Percentiles rank a stretch among this genome's conserved stretches.
These are phyloP conservation scores for Phytophthora lateralis DNA, from an alignment of 352 stramenopile species.

Conservation along the genomic window DNA sequence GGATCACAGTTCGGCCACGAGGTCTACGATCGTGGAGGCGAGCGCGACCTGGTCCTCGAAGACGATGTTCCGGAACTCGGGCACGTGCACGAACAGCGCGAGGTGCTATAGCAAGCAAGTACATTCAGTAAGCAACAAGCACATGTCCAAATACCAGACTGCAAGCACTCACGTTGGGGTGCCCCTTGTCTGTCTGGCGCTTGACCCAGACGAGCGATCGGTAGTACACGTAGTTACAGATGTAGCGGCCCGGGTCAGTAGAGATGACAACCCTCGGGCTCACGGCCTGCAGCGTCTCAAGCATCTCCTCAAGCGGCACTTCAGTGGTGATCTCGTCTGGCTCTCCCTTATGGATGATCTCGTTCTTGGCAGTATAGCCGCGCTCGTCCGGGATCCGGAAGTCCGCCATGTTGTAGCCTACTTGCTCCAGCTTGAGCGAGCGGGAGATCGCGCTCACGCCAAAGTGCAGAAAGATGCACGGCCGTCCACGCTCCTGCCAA, in stretches of 20 bases:
- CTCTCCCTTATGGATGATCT: conserved; percentile 58
- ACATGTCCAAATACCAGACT: neutral
- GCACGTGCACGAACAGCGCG: conserved; percentile 82
- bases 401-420: conserved; percentile 82
- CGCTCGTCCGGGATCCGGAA: conserved; percentile 85
- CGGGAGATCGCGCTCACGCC: conserved; percentile 56
- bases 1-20: conserved; percentile 41
- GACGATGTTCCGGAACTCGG: conserved; percentile 58
- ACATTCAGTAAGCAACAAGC: neutral
- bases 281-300: conserved; percentile 38
- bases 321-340: conserved; percentile 49
- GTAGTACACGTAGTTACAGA: conserved; percentile 90
- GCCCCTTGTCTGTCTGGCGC: conserved; percentile 35
- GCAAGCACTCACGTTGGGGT: conserved; percentile 34
- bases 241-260: conserved; percentile 79
- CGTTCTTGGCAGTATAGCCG: conserved; percentile 59
- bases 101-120: conserved; percentile 42
- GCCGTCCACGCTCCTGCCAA: conserved; percentile 47
- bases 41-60: conserved; percentile 69
- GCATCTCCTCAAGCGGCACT: conserved; percentile 66
- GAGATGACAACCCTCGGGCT: conserved; percentile 55
- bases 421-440: conserved; percentile 62
- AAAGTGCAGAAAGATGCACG: conserved; percentile 77
- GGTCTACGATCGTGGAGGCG: conserved; percentile 60
- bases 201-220: conserved; percentile 75